These are phyloP conservation scores for Sporothrix phasma DNA, from an alignment of 2,329 filamentous ascomycete species.

Conservation along the genomic window DNA sequence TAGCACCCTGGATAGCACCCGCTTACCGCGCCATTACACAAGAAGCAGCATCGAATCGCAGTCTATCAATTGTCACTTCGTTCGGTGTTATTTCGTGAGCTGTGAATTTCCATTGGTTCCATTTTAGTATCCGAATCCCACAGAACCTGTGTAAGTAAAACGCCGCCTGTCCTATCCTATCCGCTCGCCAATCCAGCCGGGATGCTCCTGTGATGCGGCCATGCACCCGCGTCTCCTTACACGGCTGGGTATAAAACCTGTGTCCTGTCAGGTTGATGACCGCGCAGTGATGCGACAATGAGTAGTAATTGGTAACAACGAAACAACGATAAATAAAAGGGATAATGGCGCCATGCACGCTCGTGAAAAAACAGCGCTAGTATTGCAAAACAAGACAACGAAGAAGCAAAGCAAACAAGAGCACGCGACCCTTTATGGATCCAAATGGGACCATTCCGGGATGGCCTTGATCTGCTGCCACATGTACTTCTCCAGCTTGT, in stretches of 20 bases:
- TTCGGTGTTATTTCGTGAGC: no score
- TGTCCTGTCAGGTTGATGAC: not conserved
- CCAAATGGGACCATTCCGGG: conserved; percentile 75
- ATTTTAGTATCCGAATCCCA: no score
- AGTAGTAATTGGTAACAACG: not conserved
- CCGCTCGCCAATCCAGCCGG: not conserved
- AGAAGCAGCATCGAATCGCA: not conserved
- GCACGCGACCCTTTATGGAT: conserved; percentile 29
- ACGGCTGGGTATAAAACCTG: not conserved
- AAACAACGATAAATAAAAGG: not conserved
- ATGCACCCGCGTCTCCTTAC: not conserved
- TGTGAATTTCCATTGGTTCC: no score
- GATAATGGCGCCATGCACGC: no score
- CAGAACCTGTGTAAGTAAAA: not conserved
- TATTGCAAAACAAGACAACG: not conserved
- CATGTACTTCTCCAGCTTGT: conserved; percentile 89
- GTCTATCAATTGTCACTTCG: no score
- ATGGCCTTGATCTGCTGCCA: conserved; percentile 86
- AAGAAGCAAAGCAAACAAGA: not conserved
- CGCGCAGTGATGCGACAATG: not conserved
- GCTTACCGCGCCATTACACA: not conserved
- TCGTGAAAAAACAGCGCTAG: not conserved
- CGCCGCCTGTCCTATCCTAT: not conserved
- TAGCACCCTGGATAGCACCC: not conserved
- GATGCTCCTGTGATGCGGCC: not conserved